These are phyloP conservation scores for Pythium dissimile DNA, from an alignment of 352 stramenopile genomes.

Conservation along the genomic window DNA sequence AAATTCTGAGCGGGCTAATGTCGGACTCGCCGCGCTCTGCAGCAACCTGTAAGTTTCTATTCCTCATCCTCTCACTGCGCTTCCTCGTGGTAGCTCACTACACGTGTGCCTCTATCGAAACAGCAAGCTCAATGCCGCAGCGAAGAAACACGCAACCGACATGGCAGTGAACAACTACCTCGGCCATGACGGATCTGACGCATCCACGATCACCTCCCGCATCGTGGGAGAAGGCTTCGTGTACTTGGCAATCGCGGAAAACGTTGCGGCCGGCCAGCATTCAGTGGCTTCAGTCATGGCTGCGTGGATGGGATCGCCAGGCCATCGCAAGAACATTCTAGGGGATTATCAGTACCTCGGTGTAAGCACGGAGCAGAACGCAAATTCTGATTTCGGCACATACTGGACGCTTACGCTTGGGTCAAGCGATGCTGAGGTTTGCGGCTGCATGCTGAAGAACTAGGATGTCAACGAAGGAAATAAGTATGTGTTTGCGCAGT, in stretches of 20 bases:
- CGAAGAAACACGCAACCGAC: slow-evolving; percentile 11
- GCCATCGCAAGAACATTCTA: slow-evolving; percentile 21
- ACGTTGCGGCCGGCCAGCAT: slow-evolving; percentile 12
- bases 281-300: slow-evolving; percentile 15
- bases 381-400: slow-evolving; percentile 3
- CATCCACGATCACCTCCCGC: not conserved
- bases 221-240: slow-evolving; percentile 7
- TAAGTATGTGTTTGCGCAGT: not conserved
- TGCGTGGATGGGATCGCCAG: slow-evolving; percentile 25
- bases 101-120: not conserved
- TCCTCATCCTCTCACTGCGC: too few species aligned
- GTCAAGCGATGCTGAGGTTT: slow-evolving; percentile 2
- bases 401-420: slow-evolving; percentile 14
- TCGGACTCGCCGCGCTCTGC: too few species aligned
- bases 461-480: not conserved
- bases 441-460: slow-evolving; percentile 5
- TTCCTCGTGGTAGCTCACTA: too few species aligned
- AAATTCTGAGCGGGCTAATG: too few species aligned
- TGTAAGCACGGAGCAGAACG: slow-evolving; percentile 3
- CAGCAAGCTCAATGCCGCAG: slow-evolving; percentile 10
- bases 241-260: slow-evolving; percentile 6
- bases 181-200: slow-evolving; percentile 1
- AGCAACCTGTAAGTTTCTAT: not conserved
- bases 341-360: slow-evolving; percentile 22
- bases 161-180: slow-evolving; percentile 15